These are phyloP conservation scores for Fusarium sp. DNA, from an alignment of 2,329 filamentous ascomycete genomes.

Conservation along the genomic window DNA sequence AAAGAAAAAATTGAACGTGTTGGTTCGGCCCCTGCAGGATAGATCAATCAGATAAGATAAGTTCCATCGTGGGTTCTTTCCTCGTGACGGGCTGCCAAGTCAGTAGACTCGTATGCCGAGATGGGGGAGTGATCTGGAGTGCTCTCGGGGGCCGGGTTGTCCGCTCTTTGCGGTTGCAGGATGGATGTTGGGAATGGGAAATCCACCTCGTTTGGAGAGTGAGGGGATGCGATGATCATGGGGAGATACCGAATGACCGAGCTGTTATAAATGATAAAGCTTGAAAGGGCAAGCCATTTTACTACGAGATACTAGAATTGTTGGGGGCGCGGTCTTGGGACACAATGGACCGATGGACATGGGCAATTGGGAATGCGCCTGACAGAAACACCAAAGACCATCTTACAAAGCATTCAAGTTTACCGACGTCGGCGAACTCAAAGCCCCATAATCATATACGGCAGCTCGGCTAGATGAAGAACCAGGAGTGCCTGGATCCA, in stretches of 20 bases:
- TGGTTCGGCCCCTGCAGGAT: background rate
- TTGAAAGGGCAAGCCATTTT: background rate
- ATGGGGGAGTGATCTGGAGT: background rate
- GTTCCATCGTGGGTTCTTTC: background rate
- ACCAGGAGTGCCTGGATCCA: background rate
- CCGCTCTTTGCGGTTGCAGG: background rate
- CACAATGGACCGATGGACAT: background rate
- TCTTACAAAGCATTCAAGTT: background rate
- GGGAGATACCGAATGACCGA: background rate
- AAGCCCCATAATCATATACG: background rate
- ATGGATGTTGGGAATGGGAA: background rate
- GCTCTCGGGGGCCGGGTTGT: background rate
- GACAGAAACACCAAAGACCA: background rate
- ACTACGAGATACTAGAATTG: background rate
- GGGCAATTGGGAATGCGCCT: background rate
- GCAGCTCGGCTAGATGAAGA: background rate
- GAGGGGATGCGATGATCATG: background rate
- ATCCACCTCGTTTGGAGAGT: background rate
- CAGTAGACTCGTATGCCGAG: background rate
- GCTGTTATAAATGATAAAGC: background rate
- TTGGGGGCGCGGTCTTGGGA: background rate
- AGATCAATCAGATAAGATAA: conserved; percentile 18
- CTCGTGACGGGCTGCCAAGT: background rate
- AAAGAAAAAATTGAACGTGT: background rate
- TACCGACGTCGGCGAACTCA: background rate